Evolutionary conservation across 805 yeast species (phyloP).

Genomic region (Lachancea waltii): DNA sequence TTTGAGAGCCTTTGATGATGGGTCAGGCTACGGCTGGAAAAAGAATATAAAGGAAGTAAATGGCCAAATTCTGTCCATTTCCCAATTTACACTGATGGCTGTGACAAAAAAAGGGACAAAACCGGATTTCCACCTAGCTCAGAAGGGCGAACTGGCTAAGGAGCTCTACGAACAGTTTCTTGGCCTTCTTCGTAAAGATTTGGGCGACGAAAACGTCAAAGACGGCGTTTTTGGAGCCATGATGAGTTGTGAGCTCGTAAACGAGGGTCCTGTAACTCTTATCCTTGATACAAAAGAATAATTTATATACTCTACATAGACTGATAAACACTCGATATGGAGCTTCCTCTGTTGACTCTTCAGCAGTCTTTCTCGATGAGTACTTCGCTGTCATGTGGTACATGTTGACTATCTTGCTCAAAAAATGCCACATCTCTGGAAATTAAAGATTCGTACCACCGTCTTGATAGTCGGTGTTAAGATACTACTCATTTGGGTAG

Average conservation of each 20-base stretch:
- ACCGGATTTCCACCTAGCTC: conserved; percentile 92
- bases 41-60: conserved; percentile 53
- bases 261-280: conserved; percentile 93
- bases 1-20: conserved; percentile 71
- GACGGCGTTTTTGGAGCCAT: conserved; percentile 94
- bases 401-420: not conserved
- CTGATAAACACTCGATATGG: too few species aligned
- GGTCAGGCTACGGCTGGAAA: conserved; percentile 70
- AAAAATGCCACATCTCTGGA: not conserved
- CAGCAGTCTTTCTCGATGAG: too few species aligned
- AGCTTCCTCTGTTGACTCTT: too few species aligned
- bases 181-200: conserved; percentile 37
- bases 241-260: conserved; percentile 88
- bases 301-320: too few species aligned
- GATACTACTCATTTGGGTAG: not conserved
- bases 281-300: conserved; percentile 61
- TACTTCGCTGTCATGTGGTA: too few species aligned
- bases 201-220: conserved; percentile 61
- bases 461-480: not conserved
- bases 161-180: conserved; percentile 46
- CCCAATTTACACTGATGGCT: conserved; percentile 89
- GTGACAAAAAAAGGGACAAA: conserved; percentile 84
- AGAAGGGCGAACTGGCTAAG: conserved; percentile 58
- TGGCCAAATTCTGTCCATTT: conserved; percentile 77
- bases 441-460: too few species aligned